A percentile compares a stretch with the other conserved stretches of the same genome.
Evolutionary conservation across 495 filamentous ascomycete genomes (phyloP).

Genomic region (Trichoderma virens): DNA sequence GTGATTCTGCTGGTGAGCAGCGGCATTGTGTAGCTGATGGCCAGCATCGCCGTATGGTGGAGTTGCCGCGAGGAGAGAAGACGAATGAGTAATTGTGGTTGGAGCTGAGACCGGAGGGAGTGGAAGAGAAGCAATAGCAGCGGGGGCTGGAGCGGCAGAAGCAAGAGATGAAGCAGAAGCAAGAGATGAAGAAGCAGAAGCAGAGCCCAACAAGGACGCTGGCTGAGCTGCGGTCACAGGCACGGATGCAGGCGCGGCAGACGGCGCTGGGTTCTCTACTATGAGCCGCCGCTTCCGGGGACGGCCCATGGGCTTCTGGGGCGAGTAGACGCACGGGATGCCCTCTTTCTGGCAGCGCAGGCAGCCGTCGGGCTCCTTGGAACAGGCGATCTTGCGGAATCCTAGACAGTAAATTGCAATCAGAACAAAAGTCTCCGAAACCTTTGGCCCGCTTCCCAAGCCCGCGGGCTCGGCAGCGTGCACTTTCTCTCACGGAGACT

Average conservation of each 20-base stretch:
- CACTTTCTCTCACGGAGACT: conserved; percentile 16
- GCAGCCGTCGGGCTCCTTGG: conserved; percentile 49
- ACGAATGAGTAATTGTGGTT: neutral
- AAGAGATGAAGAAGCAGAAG: neutral
- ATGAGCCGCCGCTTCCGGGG: conserved; percentile 47
- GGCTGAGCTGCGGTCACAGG: neutral
- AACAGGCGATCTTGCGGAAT: conserved; percentile 53
- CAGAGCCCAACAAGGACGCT: neutral
- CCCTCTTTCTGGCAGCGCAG: conserved; percentile 46
- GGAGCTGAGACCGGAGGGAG: neutral
- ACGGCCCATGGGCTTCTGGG: conserved; percentile 55
- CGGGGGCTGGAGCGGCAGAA: neutral
- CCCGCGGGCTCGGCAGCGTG: too few relatives aligned
- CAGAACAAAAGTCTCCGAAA: conserved; percentile 18
- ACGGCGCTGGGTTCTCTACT: too few relatives aligned
- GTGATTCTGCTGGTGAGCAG: neutral
- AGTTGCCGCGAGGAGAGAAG: neutral
- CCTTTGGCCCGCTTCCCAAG: neutral
- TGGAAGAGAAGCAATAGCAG: neutral
- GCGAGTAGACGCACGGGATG: conserved; percentile 49
- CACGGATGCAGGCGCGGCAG: neutral
- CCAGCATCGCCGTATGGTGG: neutral
- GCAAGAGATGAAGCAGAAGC: neutral
- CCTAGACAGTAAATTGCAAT: conserved; percentile 30
- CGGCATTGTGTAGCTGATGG: neutral